Evolutionary conservation across 192 early-diverging fungal species (phyloP), one percentile per base, ranked within the genome.

Genomic region (Obelidium mucronatum): DNA sequence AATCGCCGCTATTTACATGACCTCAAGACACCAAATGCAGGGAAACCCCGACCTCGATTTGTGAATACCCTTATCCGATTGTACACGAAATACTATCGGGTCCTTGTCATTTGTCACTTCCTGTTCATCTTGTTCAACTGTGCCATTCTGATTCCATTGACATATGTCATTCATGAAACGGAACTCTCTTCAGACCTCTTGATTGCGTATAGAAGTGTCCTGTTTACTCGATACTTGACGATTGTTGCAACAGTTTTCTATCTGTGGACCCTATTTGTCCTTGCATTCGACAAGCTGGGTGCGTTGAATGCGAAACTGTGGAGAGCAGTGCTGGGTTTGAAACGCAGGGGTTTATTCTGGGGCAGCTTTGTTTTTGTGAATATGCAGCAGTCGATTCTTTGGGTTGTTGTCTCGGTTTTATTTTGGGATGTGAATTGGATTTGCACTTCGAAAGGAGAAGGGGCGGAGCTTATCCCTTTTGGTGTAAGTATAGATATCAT

Each of bases 341-440:
- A 52, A 26, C 19, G 40, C 40, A 4, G 66, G 66, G 24, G 24
- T 52, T 40, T 26, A 44, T 51, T 67, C 31, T 67, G 66, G 66
- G 22, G 55, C 5, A 28, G 24, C 30, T 67, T 67, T 36, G n/a
- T 67, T 15, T 22, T 13, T 42, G 48, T 67, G 42, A 67, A 67
- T 31, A 36, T 51, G 42, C 30, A n/a, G 66, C 26, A 36, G n/a
- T 13, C 36, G 6, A n/a, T 36, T 26, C 4, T 67, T n/a, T 67
- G 66, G 66, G 44, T 42, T 67, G 66, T 67, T 24, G 36, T 67
- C 2, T 51, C 66, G 44, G 36, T 36, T 8, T 52, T 67, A 30
- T 67, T 67, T 52, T 67, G 66, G 66, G 42, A 67, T 67, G 66
- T 67, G 0, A 67, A 26, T 4, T 67, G 66, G 66, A 36, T 67